Evolutionary conservation across 495 filamentous ascomycete species (phyloP).

Genomic region (Penicillium herquei): DNA sequence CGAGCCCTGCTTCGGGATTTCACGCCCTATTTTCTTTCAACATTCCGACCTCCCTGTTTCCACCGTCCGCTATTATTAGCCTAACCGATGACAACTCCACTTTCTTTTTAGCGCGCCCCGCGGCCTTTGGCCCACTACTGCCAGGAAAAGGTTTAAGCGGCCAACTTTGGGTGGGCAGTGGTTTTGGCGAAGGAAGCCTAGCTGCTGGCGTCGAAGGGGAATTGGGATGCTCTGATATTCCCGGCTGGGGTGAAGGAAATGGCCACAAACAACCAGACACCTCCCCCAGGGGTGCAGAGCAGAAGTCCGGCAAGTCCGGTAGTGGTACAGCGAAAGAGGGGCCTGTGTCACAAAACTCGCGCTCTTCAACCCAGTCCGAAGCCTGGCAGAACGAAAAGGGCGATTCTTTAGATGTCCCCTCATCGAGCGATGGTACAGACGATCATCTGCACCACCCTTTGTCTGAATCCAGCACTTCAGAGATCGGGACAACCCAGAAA

Average conservation of each 20-base stretch:
- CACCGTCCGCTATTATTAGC: conserved; percentile 90
- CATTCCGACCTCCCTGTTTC: conserved; percentile 76
- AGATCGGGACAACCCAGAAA: conserved; percentile 32
- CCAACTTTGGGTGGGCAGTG: conserved; percentile 85
- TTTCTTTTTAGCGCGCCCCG: conserved; percentile 89
- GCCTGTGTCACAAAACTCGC: conserved; percentile 19
- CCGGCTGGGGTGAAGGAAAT: conserved; percentile 72
- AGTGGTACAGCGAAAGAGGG: conserved; percentile 25
- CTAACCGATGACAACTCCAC: conserved; percentile 98
- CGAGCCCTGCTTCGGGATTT: conserved; percentile 43
- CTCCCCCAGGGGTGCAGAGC: conserved; percentile 24
- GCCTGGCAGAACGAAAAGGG: conserved; percentile 19
- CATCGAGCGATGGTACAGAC: conserved; percentile 79
- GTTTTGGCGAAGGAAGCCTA: conserved; percentile 72
- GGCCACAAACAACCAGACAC: conserved; percentile 32
- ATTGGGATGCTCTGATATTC: conserved; percentile 97
- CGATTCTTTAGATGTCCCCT: conserved; percentile 21
- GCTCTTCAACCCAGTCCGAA: conserved; percentile 27
- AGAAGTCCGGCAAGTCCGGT: conserved; percentile 28
- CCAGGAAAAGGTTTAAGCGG: conserved; percentile 75
- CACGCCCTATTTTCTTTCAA: conserved; percentile 62
- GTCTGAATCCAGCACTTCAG: conserved; percentile 41
- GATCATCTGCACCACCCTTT: conserved; percentile 80
- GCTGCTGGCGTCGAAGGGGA: conserved; percentile 67
- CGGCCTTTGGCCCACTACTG: conserved; percentile 84